phyloP scores from a whole-genome alignment of 106 monocot species.

The Ottelia alismoides region DNA sequence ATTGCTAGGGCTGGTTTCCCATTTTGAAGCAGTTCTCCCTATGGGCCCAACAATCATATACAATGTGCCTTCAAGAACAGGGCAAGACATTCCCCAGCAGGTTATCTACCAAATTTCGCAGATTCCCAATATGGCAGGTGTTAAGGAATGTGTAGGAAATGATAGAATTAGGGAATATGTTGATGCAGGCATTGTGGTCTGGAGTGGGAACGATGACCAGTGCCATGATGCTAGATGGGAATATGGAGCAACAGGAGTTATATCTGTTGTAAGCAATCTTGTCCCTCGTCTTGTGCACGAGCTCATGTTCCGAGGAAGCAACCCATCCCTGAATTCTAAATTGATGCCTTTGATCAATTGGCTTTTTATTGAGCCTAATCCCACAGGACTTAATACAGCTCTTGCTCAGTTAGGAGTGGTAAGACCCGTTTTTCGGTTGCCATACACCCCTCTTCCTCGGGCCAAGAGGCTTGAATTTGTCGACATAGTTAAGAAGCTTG shows the following conservation, averaged over 20 bases:
- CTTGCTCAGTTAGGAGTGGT: constrained; percentile 75
- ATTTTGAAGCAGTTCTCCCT: constrained; percentile 65
- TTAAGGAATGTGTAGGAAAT: constrained; percentile 86
- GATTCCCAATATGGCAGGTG: constrained; percentile 60
- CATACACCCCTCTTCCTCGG: constrained; percentile 65
- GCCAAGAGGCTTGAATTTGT: constrained; percentile 60
- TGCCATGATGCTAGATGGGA: constrained; percentile 81
- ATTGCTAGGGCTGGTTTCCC: constrained; percentile 43
- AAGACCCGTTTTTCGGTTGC: constrained; percentile 66
- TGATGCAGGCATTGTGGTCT: constrained; percentile 42
- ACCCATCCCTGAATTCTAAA: constrained; percentile 37
- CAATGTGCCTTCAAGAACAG: constrained; percentile 78
- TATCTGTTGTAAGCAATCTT: constrained; percentile 85
- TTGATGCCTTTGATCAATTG: constrained; percentile 63
- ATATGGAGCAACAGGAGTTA: constrained; percentile 71
- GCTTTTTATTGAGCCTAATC: constrained; percentile 77
- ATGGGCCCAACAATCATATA: constrained; percentile 93
- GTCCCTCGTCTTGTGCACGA: constrained; percentile 57
- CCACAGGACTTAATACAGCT: constrained; percentile 71
- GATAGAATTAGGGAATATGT: constrained; percentile 44
- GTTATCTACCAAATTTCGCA: constrained; percentile 34
- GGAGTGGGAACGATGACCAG: constrained; percentile 79
- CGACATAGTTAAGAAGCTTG: constrained; percentile 61
- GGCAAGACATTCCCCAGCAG: constrained; percentile 67
- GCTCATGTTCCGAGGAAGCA: constrained; percentile 70